A percentile compares a stretch with the other conserved stretches of the same genome.
These are phyloP conservation scores for Aureobasidium musti DNA, from an alignment of 2,329 filamentous ascomycete genomes.

Conservation along the genomic window DNA sequence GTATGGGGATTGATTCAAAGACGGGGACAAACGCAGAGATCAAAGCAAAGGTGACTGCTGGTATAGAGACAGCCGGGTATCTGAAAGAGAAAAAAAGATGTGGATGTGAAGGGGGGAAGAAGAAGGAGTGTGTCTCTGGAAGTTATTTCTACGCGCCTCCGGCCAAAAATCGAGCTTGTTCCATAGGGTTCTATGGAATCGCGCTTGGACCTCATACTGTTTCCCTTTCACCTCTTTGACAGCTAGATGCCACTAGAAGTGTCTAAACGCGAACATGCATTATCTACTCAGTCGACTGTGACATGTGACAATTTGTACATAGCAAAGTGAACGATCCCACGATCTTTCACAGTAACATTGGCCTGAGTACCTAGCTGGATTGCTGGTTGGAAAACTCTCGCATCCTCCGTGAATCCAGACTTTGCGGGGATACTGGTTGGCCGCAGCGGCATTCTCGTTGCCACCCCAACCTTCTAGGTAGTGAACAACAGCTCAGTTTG, in stretches of 20 bases:
- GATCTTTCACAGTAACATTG: background rate
- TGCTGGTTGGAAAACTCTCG: background rate
- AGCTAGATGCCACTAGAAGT: background rate
- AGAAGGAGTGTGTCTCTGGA: slow-evolving; percentile 11
- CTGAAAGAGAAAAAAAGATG: slow-evolving; percentile 16
- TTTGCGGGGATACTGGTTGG: slow-evolving; percentile 12
- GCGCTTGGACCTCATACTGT: background rate
- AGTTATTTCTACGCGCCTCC: background rate
- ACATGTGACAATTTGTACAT: background rate
- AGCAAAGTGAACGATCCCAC: background rate
- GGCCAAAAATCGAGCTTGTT: too few species aligned
- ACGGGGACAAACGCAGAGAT: slow-evolving; percentile 14
- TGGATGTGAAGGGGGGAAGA: slow-evolving; percentile 19
- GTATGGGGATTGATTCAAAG: slow-evolving; percentile 22
- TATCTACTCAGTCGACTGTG: background rate
- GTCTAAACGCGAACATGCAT: background rate
- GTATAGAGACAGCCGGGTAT: slow-evolving; percentile 27
- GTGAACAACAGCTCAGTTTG: background rate
- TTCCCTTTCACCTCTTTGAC: background rate
- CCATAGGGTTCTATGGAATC: background rate
- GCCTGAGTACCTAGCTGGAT: background rate
- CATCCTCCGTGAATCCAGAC: slow-evolving; percentile 11
- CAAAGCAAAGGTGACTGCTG: slow-evolving; percentile 25
- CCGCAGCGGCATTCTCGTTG: slow-evolving; percentile 7
- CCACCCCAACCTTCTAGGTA: slow-evolving; percentile 22